Evolutionary conservation across 1,139 yeast species (phyloP), one percentile per base, ranked within the genome.

Genomic region (Groenewaldozyma auringiensis): DNA sequence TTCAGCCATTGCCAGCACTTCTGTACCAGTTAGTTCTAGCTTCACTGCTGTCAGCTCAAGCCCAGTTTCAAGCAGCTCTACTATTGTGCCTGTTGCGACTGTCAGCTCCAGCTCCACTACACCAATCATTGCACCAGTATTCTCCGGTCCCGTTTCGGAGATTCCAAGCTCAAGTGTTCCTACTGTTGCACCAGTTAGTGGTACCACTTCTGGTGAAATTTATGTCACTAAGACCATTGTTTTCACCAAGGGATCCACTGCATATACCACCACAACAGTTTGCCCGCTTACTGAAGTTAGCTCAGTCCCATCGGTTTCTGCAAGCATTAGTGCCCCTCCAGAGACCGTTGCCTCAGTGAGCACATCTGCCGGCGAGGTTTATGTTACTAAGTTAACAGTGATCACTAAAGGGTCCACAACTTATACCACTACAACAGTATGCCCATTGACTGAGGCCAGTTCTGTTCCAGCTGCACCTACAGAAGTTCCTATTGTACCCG

Each of bases 21-120:
- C 41, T 22, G 46, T 37, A 27, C 41, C 45, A 22, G 47, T 50
- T 38, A 33, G 48, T 14, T 11, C 39, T 36, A 21, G 25, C 25
- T 18, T 18, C 4, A 25, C 41, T n/a, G 35, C 32, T n/a, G 31
- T 14, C 13, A 21, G 25, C 11, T 25, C 29, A 25, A 37, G 42
- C 22, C 35, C 25, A 34, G 42, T 45, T 36, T 32, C 50, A 22
- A 40, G 41, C 37, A 42, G 51, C 36, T 21, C 52, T 41, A 39
- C 36, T 25, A 46, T 41, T 33, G 44, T 41, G 21, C 46, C 52
- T 40, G 36, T 27, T n/a, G 42, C 17, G 20, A 16, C 42, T 21
- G 29, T 33, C 6, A 39, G 35, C 42, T 39, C 42, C 21, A 39
- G 3, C 17, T 16, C 42, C 4, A 35, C 20, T 18, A 20, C 39